A percentile compares a stretch with the other conserved stretches of the same genome.
Conservation (phyloP, 345 rosid genomes). For the Melaleuca quinquenervia region DNA sequence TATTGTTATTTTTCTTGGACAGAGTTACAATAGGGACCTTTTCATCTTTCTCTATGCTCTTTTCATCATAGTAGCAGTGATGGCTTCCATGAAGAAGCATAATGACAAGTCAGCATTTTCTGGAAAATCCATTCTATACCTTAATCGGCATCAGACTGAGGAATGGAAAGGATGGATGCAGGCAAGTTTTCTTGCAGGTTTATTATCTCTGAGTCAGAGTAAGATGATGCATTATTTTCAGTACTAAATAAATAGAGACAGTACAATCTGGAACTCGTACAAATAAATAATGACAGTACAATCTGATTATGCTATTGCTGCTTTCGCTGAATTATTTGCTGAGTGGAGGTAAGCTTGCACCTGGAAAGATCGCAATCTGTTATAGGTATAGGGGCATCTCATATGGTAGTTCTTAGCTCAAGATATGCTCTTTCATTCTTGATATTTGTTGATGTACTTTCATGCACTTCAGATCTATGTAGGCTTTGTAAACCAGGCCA, state of each 20-base stretch:
- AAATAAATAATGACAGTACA: background rate
- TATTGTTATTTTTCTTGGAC: conserved; percentile 13
- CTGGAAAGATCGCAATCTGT: background rate
- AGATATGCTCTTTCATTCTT: background rate
- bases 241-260: background rate
- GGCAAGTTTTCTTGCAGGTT: conserved; percentile 38
- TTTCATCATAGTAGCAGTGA: conserved; percentile 75
- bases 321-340: background rate
- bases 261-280: background rate
- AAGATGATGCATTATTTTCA: background rate
- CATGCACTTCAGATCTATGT: background rate
- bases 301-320: background rate
- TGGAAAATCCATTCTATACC: conserved; percentile 76
- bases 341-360: background rate
- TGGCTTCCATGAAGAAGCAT: conserved; percentile 85
- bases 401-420: background rate
- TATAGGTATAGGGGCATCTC: background rate
- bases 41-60: conserved; percentile 80
- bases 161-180: conserved; percentile 99
- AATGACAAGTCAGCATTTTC: conserved; percentile 63
- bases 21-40: conserved; percentile 92
- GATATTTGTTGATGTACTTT: background rate
- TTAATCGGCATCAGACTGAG: conserved; percentile 92
- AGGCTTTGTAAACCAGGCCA: background rate
- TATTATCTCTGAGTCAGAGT: background rate